Percentiles rank a stretch among this genome's conserved stretches.
phyloP scores from a whole-genome alignment of 495 filamentous ascomycete species.

The Aspergillus mulundensis region DNA sequence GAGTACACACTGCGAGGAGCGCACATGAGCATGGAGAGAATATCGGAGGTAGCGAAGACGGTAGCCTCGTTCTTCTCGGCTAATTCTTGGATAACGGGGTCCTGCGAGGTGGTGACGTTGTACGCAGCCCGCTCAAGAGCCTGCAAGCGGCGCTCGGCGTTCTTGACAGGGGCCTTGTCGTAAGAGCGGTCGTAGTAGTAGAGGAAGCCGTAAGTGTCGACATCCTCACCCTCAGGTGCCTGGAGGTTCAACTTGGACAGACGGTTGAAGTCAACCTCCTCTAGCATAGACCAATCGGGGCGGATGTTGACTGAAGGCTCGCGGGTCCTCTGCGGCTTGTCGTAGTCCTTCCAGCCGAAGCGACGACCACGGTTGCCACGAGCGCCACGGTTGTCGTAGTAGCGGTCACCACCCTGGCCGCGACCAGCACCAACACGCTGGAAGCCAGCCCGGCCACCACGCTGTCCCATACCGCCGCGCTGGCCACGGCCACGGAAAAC shows the following conservation, averaged over 20 bases:
- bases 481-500: slow-evolving; percentile 84
- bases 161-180: slow-evolving; percentile 89
- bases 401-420: slow-evolving; percentile 53
- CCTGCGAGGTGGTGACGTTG: slow-evolving; percentile 93
- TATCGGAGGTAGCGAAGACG: slow-evolving; percentile 94
- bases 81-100: slow-evolving; percentile 94
- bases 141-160: slow-evolving; percentile 76
- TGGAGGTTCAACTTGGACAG: slow-evolving; percentile 93
- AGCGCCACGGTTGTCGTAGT: slow-evolving; percentile 56
- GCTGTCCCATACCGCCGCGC: slow-evolving; percentile 48
- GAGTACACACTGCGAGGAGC: slow-evolving; percentile 91
- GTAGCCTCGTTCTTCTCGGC: slow-evolving; percentile 95
- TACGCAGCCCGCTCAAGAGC: slow-evolving; percentile 90
- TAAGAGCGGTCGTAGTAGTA: slow-evolving; percentile 94
- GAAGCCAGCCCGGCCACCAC: slow-evolving; percentile 56
- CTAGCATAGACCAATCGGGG: slow-evolving; percentile 89
- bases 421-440: slow-evolving; percentile 66
- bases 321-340: slow-evolving; percentile 94
- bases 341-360: slow-evolving; percentile 98
- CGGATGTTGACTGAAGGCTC: slow-evolving; percentile 93
- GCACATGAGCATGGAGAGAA: slow-evolving; percentile 99
- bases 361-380: slow-evolving; percentile 64
- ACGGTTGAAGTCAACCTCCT: slow-evolving; percentile 97
- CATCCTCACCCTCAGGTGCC: slow-evolving; percentile 86
- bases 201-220: slow-evolving; percentile 93